Evolutionary conservation across 2,329 filamentous ascomycete species (phyloP).

Genomic region (Sclerotinia minor): DNA sequence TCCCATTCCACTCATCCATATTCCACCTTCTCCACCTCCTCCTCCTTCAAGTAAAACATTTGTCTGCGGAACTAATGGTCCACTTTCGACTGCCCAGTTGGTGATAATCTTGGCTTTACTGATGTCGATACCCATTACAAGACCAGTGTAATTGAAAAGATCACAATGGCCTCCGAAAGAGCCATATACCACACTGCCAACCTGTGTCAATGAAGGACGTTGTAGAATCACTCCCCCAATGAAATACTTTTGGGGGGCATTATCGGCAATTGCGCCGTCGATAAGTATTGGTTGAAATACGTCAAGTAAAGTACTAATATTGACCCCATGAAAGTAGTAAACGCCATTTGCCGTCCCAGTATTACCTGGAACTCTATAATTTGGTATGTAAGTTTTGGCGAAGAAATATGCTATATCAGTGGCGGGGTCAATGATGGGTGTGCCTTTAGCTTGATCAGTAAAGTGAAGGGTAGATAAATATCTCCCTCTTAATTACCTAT

Average conservation of each 20-base stretch:
- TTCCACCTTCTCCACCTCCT: constrained; percentile 43
- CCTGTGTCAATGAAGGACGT: constrained; percentile 25
- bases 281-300: constrained; percentile 28
- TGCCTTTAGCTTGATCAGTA: constrained; percentile 8
- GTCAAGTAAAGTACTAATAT: constrained; percentile 26
- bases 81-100: constrained; percentile 46
- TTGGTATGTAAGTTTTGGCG: constrained; percentile 31
- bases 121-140: constrained; percentile 51
- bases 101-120: constrained; percentile 29
- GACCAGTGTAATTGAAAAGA: constrained; percentile 31
- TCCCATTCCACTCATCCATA: constrained; percentile 44
- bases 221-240: constrained; percentile 29
- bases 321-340: constrained; percentile 32
- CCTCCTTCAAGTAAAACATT: constrained; percentile 39
- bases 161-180: constrained; percentile 32
- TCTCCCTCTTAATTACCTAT: constrained; percentile 15
- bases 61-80: constrained; percentile 39
- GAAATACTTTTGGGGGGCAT: constrained; percentile 28
- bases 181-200: constrained; percentile 25
- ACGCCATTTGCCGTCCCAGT: constrained; percentile 26
- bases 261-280: constrained; percentile 27
- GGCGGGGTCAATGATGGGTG: constrained; percentile 31
- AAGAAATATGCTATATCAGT: constrained; percentile 33
- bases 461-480: too few relatives aligned
- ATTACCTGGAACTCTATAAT: constrained; percentile 16